These are phyloP conservation scores for Candida ipomoeae DNA, from an alignment of 805 yeast species.

Conservation along the genomic window DNA sequence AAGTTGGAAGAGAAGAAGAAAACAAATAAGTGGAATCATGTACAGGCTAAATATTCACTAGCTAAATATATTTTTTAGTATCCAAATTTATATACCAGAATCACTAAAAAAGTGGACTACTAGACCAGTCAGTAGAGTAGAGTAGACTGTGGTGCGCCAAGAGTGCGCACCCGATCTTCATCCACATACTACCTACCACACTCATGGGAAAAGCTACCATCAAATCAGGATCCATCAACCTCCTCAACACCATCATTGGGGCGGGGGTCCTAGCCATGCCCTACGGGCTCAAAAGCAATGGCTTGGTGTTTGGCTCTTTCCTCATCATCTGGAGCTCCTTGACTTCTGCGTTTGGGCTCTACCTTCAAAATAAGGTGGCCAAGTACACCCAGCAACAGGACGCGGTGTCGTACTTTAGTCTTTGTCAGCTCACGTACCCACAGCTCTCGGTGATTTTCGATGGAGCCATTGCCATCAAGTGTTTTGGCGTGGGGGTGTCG, in stretches of 20 bases:
- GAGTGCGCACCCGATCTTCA: neutral
- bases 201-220: conserved; percentile 29
- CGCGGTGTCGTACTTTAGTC: conserved; percentile 42
- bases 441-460: conserved; percentile 67
- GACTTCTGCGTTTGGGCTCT: conserved; percentile 66
- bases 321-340: conserved; percentile 59
- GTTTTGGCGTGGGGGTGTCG: conserved; percentile 73
- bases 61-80: too few species aligned
- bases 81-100: too few species aligned
- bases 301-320: conserved; percentile 52
- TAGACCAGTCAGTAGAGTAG: neutral
- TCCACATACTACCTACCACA: neutral
- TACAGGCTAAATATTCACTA: too few species aligned
- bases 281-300: conserved; percentile 64
- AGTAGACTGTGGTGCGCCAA: neutral
- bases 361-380: conserved; percentile 59
- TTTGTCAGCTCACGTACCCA: conserved; percentile 62
- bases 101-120: too few species aligned
- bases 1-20: too few species aligned
- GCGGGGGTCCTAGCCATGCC: conserved; percentile 80
- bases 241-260: conserved; percentile 75
- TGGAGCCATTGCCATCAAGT: conserved; percentile 68
- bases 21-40: too few species aligned
- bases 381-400: conserved; percentile 41
- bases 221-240: conserved; percentile 58